Evolutionary conservation across 1,139 yeast genomes (phyloP).

Genomic region (Zygoascus meyerae): DNA sequence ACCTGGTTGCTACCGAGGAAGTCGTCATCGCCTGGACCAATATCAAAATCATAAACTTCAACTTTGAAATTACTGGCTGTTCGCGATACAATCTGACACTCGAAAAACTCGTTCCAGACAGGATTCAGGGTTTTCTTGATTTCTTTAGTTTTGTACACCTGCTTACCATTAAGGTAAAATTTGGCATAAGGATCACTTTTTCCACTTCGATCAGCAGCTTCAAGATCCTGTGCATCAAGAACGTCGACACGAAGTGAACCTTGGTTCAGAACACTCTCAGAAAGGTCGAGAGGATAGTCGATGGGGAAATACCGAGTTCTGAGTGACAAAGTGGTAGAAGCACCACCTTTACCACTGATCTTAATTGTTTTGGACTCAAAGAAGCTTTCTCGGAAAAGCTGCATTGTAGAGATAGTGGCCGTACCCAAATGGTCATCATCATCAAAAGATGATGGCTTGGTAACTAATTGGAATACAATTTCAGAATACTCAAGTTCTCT

Average conservation of each 20-base stretch:
- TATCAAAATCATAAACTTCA: constrained; percentile 81
- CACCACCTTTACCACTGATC: constrained; percentile 40
- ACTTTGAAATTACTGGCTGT: constrained; percentile 54
- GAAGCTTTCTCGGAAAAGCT: constrained; percentile 62
- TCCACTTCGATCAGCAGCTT: constrained; percentile 83
- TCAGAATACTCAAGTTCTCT: constrained; percentile 74
- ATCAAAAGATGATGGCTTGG: constrained; percentile 43
- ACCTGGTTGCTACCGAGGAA: constrained; percentile 63
- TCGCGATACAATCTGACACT: constrained; percentile 52
- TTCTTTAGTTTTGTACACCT: constrained; percentile 68
- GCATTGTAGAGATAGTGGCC: constrained; percentile 59
- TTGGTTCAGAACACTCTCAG: constrained; percentile 68
- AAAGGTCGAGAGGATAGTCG: constrained; percentile 56
- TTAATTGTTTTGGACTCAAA: constrained; percentile 51
- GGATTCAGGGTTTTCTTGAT: constrained; percentile 86
- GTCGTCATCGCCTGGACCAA: constrained; percentile 82
- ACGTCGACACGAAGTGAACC: constrained; percentile 68
- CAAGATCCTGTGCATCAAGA: constrained; percentile 60
- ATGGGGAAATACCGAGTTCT: constrained; percentile 81
- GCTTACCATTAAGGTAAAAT: constrained; percentile 56
- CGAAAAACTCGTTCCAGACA: constrained; percentile 65
- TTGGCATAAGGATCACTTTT: constrained; percentile 87
- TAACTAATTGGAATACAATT: constrained; percentile 54
- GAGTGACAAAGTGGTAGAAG: constrained; percentile 46
- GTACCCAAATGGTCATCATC: constrained; percentile 59